phyloP scores from a whole-genome alignment of 768 basidiomycete genomes.

The Boletus subcaerulescens region DNA sequence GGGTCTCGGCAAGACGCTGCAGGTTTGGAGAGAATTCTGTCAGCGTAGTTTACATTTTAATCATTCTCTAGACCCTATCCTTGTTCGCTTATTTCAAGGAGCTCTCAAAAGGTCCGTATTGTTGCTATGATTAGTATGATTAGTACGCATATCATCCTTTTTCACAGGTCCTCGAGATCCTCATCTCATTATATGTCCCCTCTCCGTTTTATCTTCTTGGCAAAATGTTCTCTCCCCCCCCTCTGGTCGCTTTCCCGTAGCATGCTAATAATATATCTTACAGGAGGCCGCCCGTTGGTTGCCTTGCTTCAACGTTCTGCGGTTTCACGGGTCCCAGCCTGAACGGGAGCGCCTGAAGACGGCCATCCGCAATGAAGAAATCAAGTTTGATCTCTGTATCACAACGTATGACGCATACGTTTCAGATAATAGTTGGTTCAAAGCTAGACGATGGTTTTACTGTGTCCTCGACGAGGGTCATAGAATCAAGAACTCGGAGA shows the following conservation, averaged over 20 bases:
- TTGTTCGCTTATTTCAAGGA: constrained; percentile 70
- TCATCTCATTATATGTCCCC: constrained; percentile 70
- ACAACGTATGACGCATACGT: constrained; percentile 70
- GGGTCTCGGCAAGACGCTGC: constrained; percentile 66
- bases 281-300: constrained; percentile 56
- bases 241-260: background rate
- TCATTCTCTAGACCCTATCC: constrained; percentile 44
- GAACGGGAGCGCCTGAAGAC: constrained; percentile 58
- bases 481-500: constrained; percentile 67
- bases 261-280: background rate
- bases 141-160: background rate
- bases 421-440: constrained; percentile 59
- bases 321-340: constrained; percentile 56
- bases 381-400: constrained; percentile 48
- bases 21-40: constrained; percentile 31
- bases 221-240: constrained; percentile 38
- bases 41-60: constrained; percentile 1
- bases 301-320: constrained; percentile 49
- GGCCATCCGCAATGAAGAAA: constrained; percentile 35
- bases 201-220: constrained; percentile 65
- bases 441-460: constrained; percentile 53
- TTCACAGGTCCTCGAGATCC: constrained; percentile 45
- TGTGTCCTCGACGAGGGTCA: constrained; percentile 68
- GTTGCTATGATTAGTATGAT: background rate
- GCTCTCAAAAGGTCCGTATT: constrained; percentile 37